Evolutionary conservation across 2,329 filamentous ascomycete species (phyloP).

Genomic region (Aureobasidium vineae): DNA sequence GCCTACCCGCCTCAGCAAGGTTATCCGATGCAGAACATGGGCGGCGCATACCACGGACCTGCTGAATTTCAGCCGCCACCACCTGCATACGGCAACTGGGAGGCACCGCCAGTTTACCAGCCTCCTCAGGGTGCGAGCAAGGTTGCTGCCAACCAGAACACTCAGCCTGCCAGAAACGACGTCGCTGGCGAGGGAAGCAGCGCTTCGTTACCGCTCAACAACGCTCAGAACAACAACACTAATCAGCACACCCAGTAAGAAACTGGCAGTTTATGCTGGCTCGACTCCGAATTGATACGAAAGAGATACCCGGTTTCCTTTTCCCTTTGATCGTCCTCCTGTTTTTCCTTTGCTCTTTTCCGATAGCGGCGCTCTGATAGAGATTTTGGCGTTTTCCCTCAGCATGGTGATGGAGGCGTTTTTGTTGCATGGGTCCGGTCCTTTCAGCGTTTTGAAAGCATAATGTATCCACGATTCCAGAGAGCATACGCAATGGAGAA

Average conservation of each 20-base stretch:
- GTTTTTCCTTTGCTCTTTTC: constrained; percentile 1
- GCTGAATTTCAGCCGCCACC: constrained; percentile 34
- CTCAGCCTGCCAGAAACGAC: constrained; percentile 8
- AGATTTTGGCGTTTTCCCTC: constrained; percentile 1
- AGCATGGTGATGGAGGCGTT: constrained; percentile 8
- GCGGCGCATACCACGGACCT: constrained; percentile 18
- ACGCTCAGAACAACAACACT: constrained; percentile 2
- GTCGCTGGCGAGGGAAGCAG: constrained; percentile 21
- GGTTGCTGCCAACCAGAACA: constrained; percentile 38
- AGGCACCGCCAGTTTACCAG: constrained; percentile 39
- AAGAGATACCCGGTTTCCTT: constrained; percentile 20
- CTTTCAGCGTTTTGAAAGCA: constrained; percentile 8
- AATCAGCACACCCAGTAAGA: constrained; percentile 5
- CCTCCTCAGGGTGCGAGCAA: constrained; percentile 40
- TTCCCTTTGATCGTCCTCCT: constrained; percentile 1
- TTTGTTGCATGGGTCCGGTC: not conserved
- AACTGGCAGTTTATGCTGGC: not conserved
- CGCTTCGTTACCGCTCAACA: not conserved
- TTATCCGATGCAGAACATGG: constrained; percentile 30
- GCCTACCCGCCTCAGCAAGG: constrained; percentile 31
- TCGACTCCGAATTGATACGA: not conserved
- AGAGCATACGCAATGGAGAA: constrained; percentile 1
- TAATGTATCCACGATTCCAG: constrained; percentile 5
- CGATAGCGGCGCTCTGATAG: not conserved
- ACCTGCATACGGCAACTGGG: constrained; percentile 38